Percentiles rank a stretch among this genome's conserved stretches.
Conservation (phyloP, 1,284 basidiomycete genomes). For the Chalciporus sp. region DNA sequence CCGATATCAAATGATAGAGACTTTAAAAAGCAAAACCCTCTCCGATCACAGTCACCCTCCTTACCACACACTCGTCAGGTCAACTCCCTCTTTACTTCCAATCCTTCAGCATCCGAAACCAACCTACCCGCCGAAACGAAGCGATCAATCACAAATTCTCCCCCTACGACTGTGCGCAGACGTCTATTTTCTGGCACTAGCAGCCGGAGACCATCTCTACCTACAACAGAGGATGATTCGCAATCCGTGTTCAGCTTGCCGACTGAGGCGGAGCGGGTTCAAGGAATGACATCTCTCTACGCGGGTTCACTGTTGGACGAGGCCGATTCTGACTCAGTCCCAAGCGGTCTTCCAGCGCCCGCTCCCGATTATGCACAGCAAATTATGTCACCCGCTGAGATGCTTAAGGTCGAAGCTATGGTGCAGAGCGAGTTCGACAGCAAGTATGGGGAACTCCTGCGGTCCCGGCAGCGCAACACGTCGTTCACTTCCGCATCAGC, state of each 20-base stretch:
- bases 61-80: constrained; percentile 40
- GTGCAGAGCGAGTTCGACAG: constrained; percentile 31
- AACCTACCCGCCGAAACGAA: constrained; percentile 8
- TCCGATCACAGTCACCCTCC: constrained; percentile 43
- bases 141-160: constrained; percentile 8
- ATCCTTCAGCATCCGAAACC: constrained; percentile 25
- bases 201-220: constrained; percentile 51
- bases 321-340: constrained; percentile 7
- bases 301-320: constrained; percentile 9
- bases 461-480: constrained; percentile 33
- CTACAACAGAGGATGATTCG: constrained; percentile 50
- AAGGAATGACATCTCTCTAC: constrained; percentile 10
- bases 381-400: constrained; percentile 67
- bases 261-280: constrained; percentile 40
- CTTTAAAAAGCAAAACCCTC: constrained; percentile 49
- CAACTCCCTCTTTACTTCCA: constrained; percentile 28
- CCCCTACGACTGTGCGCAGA: constrained; percentile 42
- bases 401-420: constrained; percentile 59
- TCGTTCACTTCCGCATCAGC: constrained; percentile 42
- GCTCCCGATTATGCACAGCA: constrained; percentile 54
- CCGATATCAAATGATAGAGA: constrained; percentile 8
- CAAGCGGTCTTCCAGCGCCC: constrained; percentile 1
- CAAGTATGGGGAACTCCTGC: constrained; percentile 11
- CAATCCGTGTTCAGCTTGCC: constrained; percentile 56
- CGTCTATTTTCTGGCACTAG: constrained; percentile 65